Evolutionary conservation across 768 basidiomycete genomes (phyloP), one percentile per base, ranked within the genome.

Genomic region (Mycena vulgaris): DNA sequence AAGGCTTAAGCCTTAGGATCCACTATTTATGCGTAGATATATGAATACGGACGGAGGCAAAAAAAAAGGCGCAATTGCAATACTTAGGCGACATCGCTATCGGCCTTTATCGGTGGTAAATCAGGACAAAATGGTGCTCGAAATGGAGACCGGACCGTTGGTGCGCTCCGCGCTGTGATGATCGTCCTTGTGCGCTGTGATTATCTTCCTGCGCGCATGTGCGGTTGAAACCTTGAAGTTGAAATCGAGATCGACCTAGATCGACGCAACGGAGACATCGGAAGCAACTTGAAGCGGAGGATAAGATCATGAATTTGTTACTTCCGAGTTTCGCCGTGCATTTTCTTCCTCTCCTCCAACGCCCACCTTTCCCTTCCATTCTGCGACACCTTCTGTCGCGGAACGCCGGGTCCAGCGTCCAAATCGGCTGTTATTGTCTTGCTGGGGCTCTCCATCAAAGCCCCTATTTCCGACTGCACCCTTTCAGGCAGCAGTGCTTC

Each of bases 1-100:
- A 92, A 93, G 80, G 93, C 92, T 23, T 94, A 80, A 5, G 42
- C 42, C 21, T n/a, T 27, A 42, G 5, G 37, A 9, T 21, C n/a
- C 30, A 40, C 42, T 61, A 48, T 47, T 48, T 68, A 49, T 33
- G 51, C 51, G 33, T 55, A 52, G 27, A 31, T 23, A 30, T 25
- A 39, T 37, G 40, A 35, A 47, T 23, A 23, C 52, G 37, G 45
- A 31, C 39, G 52, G 49, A 30, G 39, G 48, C 35, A 63, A 51
- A 39, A 39, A n/a, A n/a, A n/a, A n/a, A n/a, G n/a, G n/a, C n/a
- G n/a, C n/a, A n/a, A n/a, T n/a, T n/a, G n/a, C n/a, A n/a, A n/a
- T n/a, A n/a, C n/a, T n/a, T n/a, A n/a, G n/a, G n/a, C n/a, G n/a
- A n/a, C n/a, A n/a, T n/a, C n/a, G n/a, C n/a, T n/a, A n/a, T n/a